These are phyloP conservation scores for Pythium pectinolyticum DNA, from an alignment of 352 stramenopile species.

Conservation along the genomic window DNA sequence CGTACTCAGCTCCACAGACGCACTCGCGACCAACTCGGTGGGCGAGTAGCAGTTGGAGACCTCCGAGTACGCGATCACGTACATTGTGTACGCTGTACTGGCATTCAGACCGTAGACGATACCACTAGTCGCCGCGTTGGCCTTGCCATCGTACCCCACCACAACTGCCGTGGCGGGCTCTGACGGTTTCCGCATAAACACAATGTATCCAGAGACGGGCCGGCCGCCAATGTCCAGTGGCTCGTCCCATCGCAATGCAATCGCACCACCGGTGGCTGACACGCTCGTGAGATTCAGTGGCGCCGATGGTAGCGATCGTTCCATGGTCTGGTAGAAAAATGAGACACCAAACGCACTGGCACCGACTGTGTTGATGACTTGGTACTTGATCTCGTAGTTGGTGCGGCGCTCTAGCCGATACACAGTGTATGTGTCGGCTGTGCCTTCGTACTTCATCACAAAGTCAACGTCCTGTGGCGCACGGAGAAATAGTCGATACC, in stretches of 20 bases:
- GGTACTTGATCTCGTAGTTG: slow-evolving; percentile 49
- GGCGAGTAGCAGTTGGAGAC: slow-evolving; percentile 28
- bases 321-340: slow-evolving; percentile 32
- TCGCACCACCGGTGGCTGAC: slow-evolving; percentile 41
- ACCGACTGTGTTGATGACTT: slow-evolving; percentile 48
- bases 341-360: slow-evolving; percentile 37
- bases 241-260: slow-evolving; percentile 47
- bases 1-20: slow-evolving; percentile 12
- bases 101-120: slow-evolving; percentile 28
- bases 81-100: slow-evolving; percentile 29
- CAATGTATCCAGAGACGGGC: slow-evolving; percentile 44
- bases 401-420: slow-evolving; percentile 38
- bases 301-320: slow-evolving; percentile 42
- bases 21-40: slow-evolving; percentile 10
- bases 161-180: neutral
- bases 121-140: neutral
- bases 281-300: slow-evolving; percentile 34
- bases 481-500: slow-evolving; percentile 43
- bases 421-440: slow-evolving; percentile 23
- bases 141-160: slow-evolving; percentile 54
- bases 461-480: slow-evolving; percentile 29
- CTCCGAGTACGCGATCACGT: slow-evolving; percentile 23
- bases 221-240: slow-evolving; percentile 54
- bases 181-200: slow-evolving; percentile 32
- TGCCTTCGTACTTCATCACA: slow-evolving; percentile 32